Evolutionary conservation across 306 rosid species (phyloP).

Genomic region (Arachis hypogaea): DNA sequence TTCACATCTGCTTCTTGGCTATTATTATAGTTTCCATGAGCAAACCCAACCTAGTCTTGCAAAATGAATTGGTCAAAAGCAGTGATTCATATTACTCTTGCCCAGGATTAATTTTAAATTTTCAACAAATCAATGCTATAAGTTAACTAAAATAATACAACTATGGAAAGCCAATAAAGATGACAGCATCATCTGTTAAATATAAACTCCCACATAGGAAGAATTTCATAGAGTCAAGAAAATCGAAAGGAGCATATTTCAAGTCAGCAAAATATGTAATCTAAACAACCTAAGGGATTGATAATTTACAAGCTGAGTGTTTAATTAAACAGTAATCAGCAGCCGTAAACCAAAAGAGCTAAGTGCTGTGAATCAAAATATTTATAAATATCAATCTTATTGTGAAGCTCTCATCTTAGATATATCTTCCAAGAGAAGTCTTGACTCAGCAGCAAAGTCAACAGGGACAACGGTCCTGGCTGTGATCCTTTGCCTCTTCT

Average conservation of each 20-base stretch:
- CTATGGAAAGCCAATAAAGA: background rate
- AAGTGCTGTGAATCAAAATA: background rate
- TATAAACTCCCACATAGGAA: background rate
- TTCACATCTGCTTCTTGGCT: too few species aligned
- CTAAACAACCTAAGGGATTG: conserved; percentile 9
- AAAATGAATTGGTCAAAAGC: too few species aligned
- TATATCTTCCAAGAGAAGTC: conserved; percentile 70
- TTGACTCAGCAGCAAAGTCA: conserved; percentile 86
- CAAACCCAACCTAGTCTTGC: too few species aligned
- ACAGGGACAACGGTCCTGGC: conserved; percentile 73
- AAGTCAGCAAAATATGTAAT: conserved; percentile 32
- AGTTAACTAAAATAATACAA: background rate
- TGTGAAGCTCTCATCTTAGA: conserved; percentile 62
- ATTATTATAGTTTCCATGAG: too few species aligned
- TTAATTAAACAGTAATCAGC: background rate
- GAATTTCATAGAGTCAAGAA: background rate
- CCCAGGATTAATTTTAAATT: too few species aligned
- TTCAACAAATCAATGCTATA: too few species aligned
- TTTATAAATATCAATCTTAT: conserved; percentile 22
- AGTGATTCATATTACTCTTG: too few species aligned
- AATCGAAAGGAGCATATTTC: background rate
- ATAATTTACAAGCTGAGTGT: conserved; percentile 45
- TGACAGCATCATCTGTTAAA: background rate
- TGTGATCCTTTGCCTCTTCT: conserved; percentile 86
- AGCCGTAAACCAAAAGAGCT: conserved; percentile 7